These are phyloP conservation scores for Collybiopsis luxurians DNA, from an alignment of 768 basidiomycete genomes.

Conservation along the genomic window DNA sequence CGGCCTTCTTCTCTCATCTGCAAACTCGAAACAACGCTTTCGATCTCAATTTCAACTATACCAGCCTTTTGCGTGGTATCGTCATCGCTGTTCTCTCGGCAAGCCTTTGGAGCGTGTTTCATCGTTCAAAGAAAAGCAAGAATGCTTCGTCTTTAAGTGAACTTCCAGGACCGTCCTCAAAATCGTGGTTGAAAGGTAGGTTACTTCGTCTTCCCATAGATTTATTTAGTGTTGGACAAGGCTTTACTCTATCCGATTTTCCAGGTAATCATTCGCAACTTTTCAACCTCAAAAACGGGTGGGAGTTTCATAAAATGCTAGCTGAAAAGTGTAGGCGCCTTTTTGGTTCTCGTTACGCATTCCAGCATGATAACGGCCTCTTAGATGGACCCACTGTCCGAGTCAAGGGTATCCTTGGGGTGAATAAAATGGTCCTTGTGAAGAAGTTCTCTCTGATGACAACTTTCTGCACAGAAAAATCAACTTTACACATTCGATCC, in stretches of 20 bases:
- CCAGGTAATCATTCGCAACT: background rate
- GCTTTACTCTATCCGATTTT: background rate
- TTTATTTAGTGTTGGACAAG: too few species aligned
- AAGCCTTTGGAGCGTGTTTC: too few species aligned
- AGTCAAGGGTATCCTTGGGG: background rate
- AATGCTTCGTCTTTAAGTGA: background rate
- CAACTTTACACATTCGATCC: conserved; percentile 8
- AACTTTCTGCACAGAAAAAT: background rate
- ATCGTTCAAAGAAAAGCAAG: too few species aligned
- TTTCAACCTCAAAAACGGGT: background rate
- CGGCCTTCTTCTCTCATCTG: too few species aligned
- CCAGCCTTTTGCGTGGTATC: too few species aligned
- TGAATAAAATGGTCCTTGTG: background rate
- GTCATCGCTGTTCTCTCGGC: too few species aligned
- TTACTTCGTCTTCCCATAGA: background rate
- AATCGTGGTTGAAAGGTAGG: conserved; percentile 4
- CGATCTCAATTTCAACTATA: too few species aligned
- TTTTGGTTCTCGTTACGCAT: too few species aligned
- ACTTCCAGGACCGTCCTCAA: background rate
- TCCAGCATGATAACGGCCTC: too few species aligned
- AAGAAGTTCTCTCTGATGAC: background rate
- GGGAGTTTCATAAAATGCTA: conserved; percentile 4
- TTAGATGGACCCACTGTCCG: conserved; percentile 1
- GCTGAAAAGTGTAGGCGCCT: background rate
- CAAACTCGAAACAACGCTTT: too few species aligned